Evolutionary conservation across 495 filamentous ascomycete species (phyloP).

Genomic region (Friedmanniomyces simplex): DNA sequence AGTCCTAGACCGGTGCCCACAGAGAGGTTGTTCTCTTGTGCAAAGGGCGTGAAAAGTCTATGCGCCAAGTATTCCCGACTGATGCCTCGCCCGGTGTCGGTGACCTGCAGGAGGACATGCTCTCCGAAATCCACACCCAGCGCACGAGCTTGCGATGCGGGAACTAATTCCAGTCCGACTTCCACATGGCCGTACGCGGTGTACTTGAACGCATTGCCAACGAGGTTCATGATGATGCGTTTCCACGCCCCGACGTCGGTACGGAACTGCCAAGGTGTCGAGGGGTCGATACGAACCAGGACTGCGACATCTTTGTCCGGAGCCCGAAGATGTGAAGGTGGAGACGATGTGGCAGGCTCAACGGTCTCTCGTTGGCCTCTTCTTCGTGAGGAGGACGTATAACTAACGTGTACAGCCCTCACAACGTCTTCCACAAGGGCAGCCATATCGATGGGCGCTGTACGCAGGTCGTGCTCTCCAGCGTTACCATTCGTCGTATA

Average conservation of each 20-base stretch:
- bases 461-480: neutral
- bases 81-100: slow-evolving; percentile 25
- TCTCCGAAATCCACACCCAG: neutral
- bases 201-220: slow-evolving; percentile 28
- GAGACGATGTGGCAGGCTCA: neutral
- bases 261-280: slow-evolving; percentile 16
- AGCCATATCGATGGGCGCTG: neutral
- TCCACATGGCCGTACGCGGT: slow-evolving; percentile 21
- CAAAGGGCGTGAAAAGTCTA: slow-evolving; percentile 23
- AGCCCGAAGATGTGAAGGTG: neutral
- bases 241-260: slow-evolving; percentile 21
- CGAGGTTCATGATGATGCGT: slow-evolving; percentile 28
- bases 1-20: slow-evolving; percentile 27
- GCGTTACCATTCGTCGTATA: neutral
- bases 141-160: neutral
- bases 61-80: slow-evolving; percentile 18
- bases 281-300: neutral
- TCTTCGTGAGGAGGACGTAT: neutral
- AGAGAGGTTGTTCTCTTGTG: slow-evolving; percentile 23
- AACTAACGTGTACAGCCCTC: neutral
- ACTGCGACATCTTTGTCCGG: neutral
- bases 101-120: slow-evolving; percentile 16
- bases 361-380: neutral
- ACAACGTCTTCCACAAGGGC: neutral
- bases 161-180: slow-evolving; percentile 11